These are phyloP conservation scores for Spergularia bocconei DNA, from an alignment of 148 eudicot genomes.

Conservation along the genomic window DNA sequence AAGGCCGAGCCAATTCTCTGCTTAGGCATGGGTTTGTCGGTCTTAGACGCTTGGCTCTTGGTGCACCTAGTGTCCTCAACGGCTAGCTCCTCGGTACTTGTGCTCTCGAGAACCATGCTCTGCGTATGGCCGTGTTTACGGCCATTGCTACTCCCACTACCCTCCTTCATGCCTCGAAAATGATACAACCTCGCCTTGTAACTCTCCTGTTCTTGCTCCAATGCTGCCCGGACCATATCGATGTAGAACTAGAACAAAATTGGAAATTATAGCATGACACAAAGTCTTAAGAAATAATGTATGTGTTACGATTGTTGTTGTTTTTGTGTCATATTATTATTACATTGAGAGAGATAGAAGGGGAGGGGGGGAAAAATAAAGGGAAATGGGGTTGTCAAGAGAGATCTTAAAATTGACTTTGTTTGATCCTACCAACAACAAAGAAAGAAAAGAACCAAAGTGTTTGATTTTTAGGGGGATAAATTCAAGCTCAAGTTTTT, in stretches of 20 bases:
- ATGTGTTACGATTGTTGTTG: background rate
- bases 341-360: slow-evolving; percentile 15
- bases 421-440: background rate
- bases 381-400: background rate
- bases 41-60: slow-evolving; percentile 17
- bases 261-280: slow-evolving; percentile 20
- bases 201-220: slow-evolving; percentile 28
- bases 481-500: background rate
- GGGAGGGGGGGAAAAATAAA: background rate
- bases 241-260: background rate
- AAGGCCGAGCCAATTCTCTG: slow-evolving; percentile 25
- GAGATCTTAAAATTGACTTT: slow-evolving; percentile 6
- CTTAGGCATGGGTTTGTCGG: slow-evolving; percentile 23
- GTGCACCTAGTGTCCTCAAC: slow-evolving; percentile 27
- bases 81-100: slow-evolving; percentile 19
- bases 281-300: background rate
- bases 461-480: background rate
- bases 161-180: slow-evolving; percentile 10
- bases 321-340: slow-evolving; percentile 23
- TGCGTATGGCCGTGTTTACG: slow-evolving; percentile 26
- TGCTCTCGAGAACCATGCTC: slow-evolving; percentile 37
- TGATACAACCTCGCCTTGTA: slow-evolving; percentile 22
- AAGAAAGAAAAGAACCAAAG: background rate
- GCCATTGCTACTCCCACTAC: slow-evolving; percentile 5
- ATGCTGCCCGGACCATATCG: slow-evolving; percentile 25